Evolutionary conservation across 2,329 filamentous ascomycete genomes (phyloP), one percentile per base, ranked within the genome.

Genomic region (Ascochyta rabiei): DNA sequence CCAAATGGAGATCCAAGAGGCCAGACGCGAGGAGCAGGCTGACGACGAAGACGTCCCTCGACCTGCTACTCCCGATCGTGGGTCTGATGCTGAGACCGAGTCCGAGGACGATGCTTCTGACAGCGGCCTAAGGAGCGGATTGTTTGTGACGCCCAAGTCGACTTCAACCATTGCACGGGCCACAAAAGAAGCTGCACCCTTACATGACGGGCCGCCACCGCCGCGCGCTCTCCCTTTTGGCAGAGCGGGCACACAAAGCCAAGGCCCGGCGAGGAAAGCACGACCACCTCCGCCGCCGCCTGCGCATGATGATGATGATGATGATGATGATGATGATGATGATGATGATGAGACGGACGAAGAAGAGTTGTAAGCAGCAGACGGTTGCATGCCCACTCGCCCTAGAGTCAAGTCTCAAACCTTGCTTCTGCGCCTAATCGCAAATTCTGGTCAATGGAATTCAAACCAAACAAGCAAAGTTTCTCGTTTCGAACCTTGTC

Each of bases 331-430:
- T 30, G 72, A 72, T 3, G 28, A 30, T 6, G 28, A 66, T 15
- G 67, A 67, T 3, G 72, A 72, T 35, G 70, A 72, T 26, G 72
- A 72, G 40, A 74, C 72, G 6, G 72, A 74, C 3, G 73, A 75
- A n/a, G 73, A 76, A 12, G 74, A 75, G 49, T 37, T 74, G 7
- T 74, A 63, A 55, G 34, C 9, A 10, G 35, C 24, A 24, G 9
- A 15, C 6, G n/a, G 23, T 38, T 40, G 13, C 28, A 15, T 33
- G 24, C 23, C 16, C 35, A 2, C 16, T 6, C 6, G 30, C n/a
- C 6, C 40, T 13, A 21, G 41, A 35, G 28, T 16, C 28, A 30
- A 15, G 28, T 19, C 7, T 10, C 26, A 21, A 4, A 30, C 19
- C 10, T 37, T 30, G 33, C 34, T 34, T 28, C 42, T 35, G 51